A percentile compares a stretch with the other conserved stretches of the same genome.
Conservation (phyloP, 1,139 yeast genomes). For the Suhomyces bribrorum region DNA sequence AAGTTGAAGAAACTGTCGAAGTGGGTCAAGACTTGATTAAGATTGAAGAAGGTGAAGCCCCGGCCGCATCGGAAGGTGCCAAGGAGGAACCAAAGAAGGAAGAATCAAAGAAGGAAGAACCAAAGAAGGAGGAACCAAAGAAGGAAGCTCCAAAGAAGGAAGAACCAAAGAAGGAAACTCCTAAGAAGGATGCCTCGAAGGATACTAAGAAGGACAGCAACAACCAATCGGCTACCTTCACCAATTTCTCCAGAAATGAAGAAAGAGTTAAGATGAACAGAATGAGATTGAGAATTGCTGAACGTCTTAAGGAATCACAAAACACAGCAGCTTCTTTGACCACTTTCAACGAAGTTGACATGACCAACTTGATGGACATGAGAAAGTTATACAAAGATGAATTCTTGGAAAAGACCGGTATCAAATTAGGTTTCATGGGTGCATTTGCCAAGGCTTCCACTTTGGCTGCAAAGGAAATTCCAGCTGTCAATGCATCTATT, state of each 20-base stretch:
- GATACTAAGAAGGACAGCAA: slow-evolving; percentile 22
- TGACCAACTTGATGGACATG: slow-evolving; percentile 90
- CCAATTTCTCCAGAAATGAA: slow-evolving; percentile 78
- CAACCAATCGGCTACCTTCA: slow-evolving; percentile 47
- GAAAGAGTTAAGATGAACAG: slow-evolving; percentile 98
- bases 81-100: slow-evolving; percentile 28
- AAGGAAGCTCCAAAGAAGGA: slow-evolving; percentile 20
- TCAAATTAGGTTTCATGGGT: slow-evolving; percentile 98
- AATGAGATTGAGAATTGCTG: slow-evolving; percentile 99
- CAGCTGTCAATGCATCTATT: slow-evolving; percentile 94
- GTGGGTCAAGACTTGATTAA: slow-evolving; percentile 93
- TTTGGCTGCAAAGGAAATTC: slow-evolving; percentile 91
- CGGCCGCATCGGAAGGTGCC: slow-evolving; percentile 57
- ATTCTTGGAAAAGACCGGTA: slow-evolving; percentile 88
- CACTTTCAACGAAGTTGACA: slow-evolving; percentile 97
- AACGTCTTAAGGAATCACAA: slow-evolving; percentile 98
- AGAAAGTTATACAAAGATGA: slow-evolving; percentile 97
- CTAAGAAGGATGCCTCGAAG: slow-evolving; percentile 29
- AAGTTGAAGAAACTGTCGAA: slow-evolving; percentile 89
- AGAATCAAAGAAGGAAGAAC: slow-evolving; percentile 25
- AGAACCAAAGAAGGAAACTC: slow-evolving; percentile 27
- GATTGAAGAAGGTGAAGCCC: slow-evolving; percentile 88
- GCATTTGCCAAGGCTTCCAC: slow-evolving; percentile 93
- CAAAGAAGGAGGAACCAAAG: slow-evolving; percentile 26
- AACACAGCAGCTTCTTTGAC: slow-evolving; percentile 98